phyloP scores from a whole-genome alignment of 2,329 filamentous ascomycete genomes.

The Onygenales sp. region DNA sequence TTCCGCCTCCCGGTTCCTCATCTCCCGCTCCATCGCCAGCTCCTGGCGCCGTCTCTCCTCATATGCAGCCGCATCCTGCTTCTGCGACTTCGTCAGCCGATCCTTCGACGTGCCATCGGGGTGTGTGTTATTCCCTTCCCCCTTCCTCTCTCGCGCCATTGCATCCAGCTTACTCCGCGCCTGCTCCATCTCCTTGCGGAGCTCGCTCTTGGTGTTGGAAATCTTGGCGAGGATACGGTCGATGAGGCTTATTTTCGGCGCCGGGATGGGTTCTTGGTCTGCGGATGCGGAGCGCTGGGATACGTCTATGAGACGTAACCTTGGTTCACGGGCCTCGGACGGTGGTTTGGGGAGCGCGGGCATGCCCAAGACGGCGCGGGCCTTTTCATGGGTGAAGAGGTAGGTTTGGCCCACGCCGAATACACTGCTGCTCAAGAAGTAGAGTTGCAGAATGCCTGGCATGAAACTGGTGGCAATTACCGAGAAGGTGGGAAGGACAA shows the following conservation, averaged over 20 bases:
- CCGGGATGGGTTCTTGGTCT: slow-evolving; percentile 5
- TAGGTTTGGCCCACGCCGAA: slow-evolving; percentile 35
- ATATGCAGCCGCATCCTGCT: slow-evolving; percentile 22
- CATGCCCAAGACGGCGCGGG: slow-evolving; percentile 22
- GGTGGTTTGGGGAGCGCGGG: slow-evolving; percentile 11
- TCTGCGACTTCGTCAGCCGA: slow-evolving; percentile 21
- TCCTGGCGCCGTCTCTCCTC: slow-evolving; percentile 20
- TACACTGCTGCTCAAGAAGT: slow-evolving; percentile 43
- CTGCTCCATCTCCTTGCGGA: slow-evolving; percentile 14
- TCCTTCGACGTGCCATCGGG: slow-evolving; percentile 14
- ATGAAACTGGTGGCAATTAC: slow-evolving; percentile 45
- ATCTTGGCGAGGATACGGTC: slow-evolving; percentile 26
- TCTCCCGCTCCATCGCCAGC: slow-evolving; percentile 22
- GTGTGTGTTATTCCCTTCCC: slow-evolving; percentile 15
- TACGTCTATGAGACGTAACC: slow-evolving; percentile 1
- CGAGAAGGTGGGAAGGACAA: slow-evolving; percentile 44
- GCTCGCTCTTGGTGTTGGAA: slow-evolving; percentile 18
- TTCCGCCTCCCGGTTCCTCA: slow-evolving; percentile 17
- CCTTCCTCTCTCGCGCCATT: slow-evolving; percentile 14
- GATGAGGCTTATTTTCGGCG: slow-evolving; percentile 19
- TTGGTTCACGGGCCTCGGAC: background rate
- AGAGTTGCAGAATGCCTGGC: slow-evolving; percentile 52
- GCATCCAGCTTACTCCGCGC: slow-evolving; percentile 3
- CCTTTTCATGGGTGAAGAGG: slow-evolving; percentile 29
- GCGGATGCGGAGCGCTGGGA: slow-evolving; percentile 9